A percentile compares a stretch with the other conserved stretches of the same genome.
These are phyloP conservation scores for Loxodes magnus DNA, from an alignment of 73 alveolate genomes.

Conservation along the genomic window DNA sequence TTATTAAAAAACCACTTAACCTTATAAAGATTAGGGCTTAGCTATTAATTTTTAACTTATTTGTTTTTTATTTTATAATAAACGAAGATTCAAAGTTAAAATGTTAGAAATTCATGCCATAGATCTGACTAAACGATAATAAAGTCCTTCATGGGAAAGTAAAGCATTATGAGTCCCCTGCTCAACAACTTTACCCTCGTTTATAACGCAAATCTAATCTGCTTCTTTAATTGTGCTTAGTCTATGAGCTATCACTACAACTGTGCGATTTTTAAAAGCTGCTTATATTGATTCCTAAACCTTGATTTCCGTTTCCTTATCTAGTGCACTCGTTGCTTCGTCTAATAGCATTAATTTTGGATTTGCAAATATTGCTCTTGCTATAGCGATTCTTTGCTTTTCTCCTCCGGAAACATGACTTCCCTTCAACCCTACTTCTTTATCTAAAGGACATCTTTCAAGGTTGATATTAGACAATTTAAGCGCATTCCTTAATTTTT, in stretches of 20 bases:
- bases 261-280: constrained; percentile 40
- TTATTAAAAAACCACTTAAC: too few species aligned
- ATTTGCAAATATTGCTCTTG: constrained; percentile 47
- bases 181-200: constrained; percentile 52
- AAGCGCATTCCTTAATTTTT: constrained; percentile 37
- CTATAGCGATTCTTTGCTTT: constrained; percentile 72
- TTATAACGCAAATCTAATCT: constrained; percentile 41
- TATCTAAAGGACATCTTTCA: constrained; percentile 14
- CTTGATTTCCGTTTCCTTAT: constrained; percentile 38
- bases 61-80: too few species aligned
- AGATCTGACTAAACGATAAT: constrained; percentile 19
- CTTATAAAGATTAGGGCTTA: too few species aligned
- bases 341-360: constrained; percentile 52
- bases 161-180: constrained; percentile 52
- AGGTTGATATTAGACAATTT: constrained; percentile 30
- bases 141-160: constrained; percentile 37
- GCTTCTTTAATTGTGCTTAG: constrained; percentile 61
- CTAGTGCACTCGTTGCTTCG: constrained; percentile 63
- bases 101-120: too few species aligned
- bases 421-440: constrained; percentile 46
- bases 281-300: constrained; percentile 28
- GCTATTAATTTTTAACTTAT: too few species aligned
- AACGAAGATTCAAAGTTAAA: too few species aligned
- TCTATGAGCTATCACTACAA: constrained; percentile 59
- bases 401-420: constrained; percentile 68